Base-by-base conservation (phyloP, 2,329 filamentous ascomycete species). In the Colletotrichum lini region DNA sequence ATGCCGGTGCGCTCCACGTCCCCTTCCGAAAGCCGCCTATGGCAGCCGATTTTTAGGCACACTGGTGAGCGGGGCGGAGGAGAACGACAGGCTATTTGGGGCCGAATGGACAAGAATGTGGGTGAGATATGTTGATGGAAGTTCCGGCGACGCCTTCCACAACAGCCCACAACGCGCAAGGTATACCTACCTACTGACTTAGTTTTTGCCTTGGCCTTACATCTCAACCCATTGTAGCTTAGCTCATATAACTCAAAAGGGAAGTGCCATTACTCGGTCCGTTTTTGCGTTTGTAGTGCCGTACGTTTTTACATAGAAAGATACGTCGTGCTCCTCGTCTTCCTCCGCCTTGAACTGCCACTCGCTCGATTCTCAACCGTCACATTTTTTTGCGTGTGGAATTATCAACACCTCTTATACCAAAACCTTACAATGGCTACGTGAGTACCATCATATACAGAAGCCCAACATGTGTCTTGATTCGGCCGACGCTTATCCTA, bases 351-450 rank as follows among this genome's bases (percentile, higher is more conserved):
- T 12, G 15, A 4, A 57, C 21, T 57, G 18, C 7, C 35, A 4
- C 35, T 21, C 18, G 2, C 3, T 56, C 62, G 45, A 56, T 15
- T 57, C 8, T 9, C 54, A 57, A 35, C n/a, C 12, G 45, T 40
- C 38, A 45, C 49, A 35, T 30, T 58, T 21, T 26, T 26, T 38
- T 38, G 8, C 8, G 35, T 10, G 35, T 38, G 18, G 7, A 58
- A 9, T 26, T 35, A 26, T 18, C 23, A 6, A 26, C 18, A n/a
- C n/a, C 23, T 12, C 16, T 35, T 18, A 35, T 45, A n/a, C 16
- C 40, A 45, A 26, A 64, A 18, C 7, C 35, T 60, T 62, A 76
- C 66, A 16, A 80, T 80, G 79, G 79, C 79, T 56, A 79, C 78
- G 79, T 74, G 56, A 73, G 72, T 67, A 45, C 5, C 44, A 40